Evolutionary conservation across 305 asterid species (phyloP).

Genomic region (Fraxinus sp.): DNA sequence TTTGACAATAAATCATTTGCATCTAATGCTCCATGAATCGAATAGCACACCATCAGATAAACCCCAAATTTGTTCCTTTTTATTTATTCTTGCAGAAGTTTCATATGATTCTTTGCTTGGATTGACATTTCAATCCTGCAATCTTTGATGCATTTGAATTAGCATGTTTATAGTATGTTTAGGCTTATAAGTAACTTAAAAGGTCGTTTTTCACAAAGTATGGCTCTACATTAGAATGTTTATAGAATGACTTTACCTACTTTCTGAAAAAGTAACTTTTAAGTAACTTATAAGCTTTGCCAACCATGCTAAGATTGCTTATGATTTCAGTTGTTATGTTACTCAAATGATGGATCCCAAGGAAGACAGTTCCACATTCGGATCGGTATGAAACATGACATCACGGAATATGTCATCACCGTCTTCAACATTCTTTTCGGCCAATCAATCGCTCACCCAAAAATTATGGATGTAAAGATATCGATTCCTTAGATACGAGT

Average conservation of each 20-base stretch:
- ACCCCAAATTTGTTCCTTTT: not conserved
- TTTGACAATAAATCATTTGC: not conserved
- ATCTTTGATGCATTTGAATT: constrained; percentile 11
- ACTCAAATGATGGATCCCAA: constrained; percentile 52
- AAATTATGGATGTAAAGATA: constrained; percentile 47
- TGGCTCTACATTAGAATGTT: not conserved
- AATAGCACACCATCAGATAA: not conserved
- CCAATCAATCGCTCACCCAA: constrained; percentile 91
- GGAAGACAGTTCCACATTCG: constrained; percentile 56
- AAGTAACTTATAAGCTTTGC: not conserved
- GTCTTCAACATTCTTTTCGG: constrained; percentile 86
- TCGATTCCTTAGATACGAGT: constrained; percentile 36
- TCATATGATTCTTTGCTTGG: constrained; percentile 1
- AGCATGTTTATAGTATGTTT: not conserved
- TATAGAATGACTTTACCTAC: not conserved
- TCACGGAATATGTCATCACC: constrained; percentile 81
- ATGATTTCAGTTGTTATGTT: constrained; percentile 7
- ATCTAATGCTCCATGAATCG: not conserved
- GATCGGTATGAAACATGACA: constrained; percentile 48
- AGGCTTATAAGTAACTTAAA: no score
- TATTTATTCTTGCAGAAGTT: not conserved
- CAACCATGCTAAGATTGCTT: not conserved
- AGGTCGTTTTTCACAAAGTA: no score
- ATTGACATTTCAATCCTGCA: not conserved
- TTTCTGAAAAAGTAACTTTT: not conserved